Base-by-base conservation (phyloP, 2,329 filamentous ascomycete genomes). In the Fusarium sp. region DNA sequence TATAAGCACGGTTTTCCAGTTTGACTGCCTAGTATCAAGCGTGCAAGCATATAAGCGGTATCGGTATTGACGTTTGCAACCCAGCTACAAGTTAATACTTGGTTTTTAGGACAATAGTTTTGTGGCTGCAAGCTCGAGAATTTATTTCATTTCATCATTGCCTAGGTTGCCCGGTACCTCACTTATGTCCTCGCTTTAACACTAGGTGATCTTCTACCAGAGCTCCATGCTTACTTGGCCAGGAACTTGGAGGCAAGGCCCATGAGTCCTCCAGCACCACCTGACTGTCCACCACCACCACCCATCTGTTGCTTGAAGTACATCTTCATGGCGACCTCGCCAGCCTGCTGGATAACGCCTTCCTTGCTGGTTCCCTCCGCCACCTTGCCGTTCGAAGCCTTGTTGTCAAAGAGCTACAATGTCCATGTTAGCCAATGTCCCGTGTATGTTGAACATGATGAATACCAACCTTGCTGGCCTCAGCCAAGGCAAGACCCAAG, bases 261-360 rank as follows among this genome's bases (percentile, higher is more conserved):
- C 73, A 84, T 62, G 55, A 88, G 75, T 8, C 84, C 63, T 13
- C 62, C 64, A 40, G 63, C 78, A 29, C 80, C 84, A 25, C 80
- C 84, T 58, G 76, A 67, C 66, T 75, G 62, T 69, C 85, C 80
- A 22, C 86, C 86, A 18, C 86, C 86, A n/a, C 45, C 55, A 12
- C 62, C 63, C 2, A 57, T 47, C 78, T 94, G 86, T 74, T 87
- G 89, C 87, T 97, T 94, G 84, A 97, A 83, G 80, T 94, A 97
- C 88, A 97, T 92, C 87, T 97, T 94, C 74, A 97, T 80, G 5
- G 94, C 94, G 87, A 93, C 91, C 85, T 97, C 91, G 3, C 90
- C 94, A 5, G 94, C 94, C 79, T 90, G 85, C 78, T 92, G 89
- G 48, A 98, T 84, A 52, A 90, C 93, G 49, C 89, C 90, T 81